phyloP scores from a whole-genome alignment of 257 asterid genomes.

The Nicotiana benthamiana region DNA sequence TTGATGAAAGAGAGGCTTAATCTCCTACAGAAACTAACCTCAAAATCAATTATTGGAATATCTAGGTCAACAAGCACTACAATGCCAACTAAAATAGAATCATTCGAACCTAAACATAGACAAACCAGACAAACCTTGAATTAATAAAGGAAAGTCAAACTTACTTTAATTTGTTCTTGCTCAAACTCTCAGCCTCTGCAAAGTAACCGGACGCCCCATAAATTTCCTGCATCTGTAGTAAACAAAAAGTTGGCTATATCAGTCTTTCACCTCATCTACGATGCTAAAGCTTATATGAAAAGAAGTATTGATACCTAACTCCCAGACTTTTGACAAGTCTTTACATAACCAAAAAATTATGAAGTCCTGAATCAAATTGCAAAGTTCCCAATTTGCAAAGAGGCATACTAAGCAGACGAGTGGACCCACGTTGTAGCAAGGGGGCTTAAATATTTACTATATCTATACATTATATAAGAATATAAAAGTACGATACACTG shows the following conservation, averaged over 20 bases:
- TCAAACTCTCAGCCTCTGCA: slow-evolving; percentile 32
- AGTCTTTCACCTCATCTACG: neutral
- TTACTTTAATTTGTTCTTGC: slow-evolving; percentile 41
- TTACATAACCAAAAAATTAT: neutral
- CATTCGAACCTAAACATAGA: neutral
- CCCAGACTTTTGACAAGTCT: neutral
- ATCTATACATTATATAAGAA: neutral
- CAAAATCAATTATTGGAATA: neutral
- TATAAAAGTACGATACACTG: neutral
- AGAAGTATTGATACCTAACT: neutral
- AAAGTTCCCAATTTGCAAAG: neutral
- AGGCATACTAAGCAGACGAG: neutral
- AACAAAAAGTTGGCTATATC: neutral
- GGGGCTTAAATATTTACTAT: neutral
- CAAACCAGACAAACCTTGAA: neutral
- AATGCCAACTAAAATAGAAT: neutral
- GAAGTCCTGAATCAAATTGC: neutral
- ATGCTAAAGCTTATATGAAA: neutral
- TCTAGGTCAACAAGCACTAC: neutral
- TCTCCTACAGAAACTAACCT: neutral
- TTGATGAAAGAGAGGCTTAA: neutral
- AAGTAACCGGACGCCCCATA: slow-evolving; percentile 97
- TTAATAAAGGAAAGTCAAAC: slow-evolving; percentile 9
- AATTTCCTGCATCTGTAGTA: slow-evolving; percentile 67
- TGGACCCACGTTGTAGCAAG: neutral